Evolutionary conservation across 148 eudicot species (phyloP), one percentile per base, ranked within the genome.

Genomic region (Nyssa sinensis): DNA sequence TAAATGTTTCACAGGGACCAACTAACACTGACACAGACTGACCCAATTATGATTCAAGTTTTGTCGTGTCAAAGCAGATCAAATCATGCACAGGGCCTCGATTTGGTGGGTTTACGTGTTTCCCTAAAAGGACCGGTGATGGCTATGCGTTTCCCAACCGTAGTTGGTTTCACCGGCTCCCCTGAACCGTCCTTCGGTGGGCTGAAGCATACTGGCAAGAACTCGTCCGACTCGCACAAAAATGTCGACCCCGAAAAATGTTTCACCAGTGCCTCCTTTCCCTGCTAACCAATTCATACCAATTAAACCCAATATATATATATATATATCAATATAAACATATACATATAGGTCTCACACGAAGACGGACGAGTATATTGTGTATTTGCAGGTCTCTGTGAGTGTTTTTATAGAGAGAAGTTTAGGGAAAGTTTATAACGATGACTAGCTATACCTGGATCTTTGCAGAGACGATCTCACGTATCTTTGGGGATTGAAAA

Each of bases 101-200:
- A 35, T 35, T 21, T 64, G 25, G 64, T 24, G 24, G 24, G 41
- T 58, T 9, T 10, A 7, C 25, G 6, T 7, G 28, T 0, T 73
- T 2, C 12, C 17, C 16, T 0, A 14, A 19, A 53, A 25, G 41
- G n/a, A 0, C 6, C 27, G 21, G 19, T 51, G 4, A 41, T 30
- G 37, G 69, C 32, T n/a, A 25, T 63, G 21, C 74, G 74, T 27
- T 17, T 70, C 11, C 81, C 81, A 3, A 78, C 23, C 14, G 28
- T 49, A 16, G 4, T 67, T 62, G 28, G 12, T 49, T 60, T 25
- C 6, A 73, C 80, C 30, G 41, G n/a, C 21, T 61, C 49, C 6
- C 74, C 64, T 0, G 77, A 76, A 7, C 93, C 94, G 29, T 84
- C 83, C 68, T 92, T 83, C 0, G 92, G 71, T 0, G 92, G 92